Evolutionary conservation across 257 asterid genomes (phyloP).

Genomic region (Nicotiana undulata): DNA sequence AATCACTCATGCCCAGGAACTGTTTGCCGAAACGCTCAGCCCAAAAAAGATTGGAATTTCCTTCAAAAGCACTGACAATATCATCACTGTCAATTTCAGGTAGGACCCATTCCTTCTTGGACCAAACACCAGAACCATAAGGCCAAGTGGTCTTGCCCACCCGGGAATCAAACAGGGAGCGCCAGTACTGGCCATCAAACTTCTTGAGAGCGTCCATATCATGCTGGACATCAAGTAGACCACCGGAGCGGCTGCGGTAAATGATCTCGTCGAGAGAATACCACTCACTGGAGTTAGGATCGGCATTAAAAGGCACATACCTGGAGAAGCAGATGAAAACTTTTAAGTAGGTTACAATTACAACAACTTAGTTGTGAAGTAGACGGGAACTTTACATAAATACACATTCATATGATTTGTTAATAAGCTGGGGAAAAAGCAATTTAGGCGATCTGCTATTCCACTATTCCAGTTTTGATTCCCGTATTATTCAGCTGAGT

Average conservation of each 20-base stretch:
- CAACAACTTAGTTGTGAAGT: background rate
- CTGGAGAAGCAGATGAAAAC: conserved; percentile 46
- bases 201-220: conserved; percentile 64
- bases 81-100: conserved; percentile 70
- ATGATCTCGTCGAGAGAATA: conserved; percentile 77
- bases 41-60: conserved; percentile 70
- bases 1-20: conserved; percentile 73
- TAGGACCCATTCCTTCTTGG: conserved; percentile 77
- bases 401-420: background rate
- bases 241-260: conserved; percentile 81
- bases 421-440: background rate
- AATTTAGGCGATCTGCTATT: background rate
- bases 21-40: conserved; percentile 87
- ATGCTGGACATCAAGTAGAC: conserved; percentile 74
- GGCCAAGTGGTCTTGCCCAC: conserved; percentile 91
- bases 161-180: conserved; percentile 67
- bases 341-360: conserved; percentile 29
- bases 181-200: conserved; percentile 76
- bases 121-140: conserved; percentile 82
- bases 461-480: background rate
- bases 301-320: conserved; percentile 57
- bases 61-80: conserved; percentile 66
- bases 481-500: background rate
- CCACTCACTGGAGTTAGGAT: conserved; percentile 41
- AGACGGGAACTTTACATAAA: background rate